Conservation (phyloP, 768 basidiomycete genomes). For the Lentinus tigrinus region DNA sequence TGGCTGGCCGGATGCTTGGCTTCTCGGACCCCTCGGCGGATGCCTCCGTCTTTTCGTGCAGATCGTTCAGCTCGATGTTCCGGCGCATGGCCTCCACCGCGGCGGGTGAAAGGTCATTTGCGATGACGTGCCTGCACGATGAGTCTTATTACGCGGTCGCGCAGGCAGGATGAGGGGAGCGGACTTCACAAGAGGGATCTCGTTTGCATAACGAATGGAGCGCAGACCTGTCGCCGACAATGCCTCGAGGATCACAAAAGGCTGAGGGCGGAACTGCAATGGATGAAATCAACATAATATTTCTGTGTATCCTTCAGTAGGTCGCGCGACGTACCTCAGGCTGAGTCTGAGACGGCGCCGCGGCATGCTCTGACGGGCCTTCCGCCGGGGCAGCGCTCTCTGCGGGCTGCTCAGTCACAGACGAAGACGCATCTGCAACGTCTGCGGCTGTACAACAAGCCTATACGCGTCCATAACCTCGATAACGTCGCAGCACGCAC, state of each 20-base stretch:
- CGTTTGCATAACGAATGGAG: slow-evolving; percentile 95
- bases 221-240: slow-evolving; percentile 95
- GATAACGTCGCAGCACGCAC: slow-evolving; percentile 1
- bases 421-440: neutral
- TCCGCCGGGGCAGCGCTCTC: neutral
- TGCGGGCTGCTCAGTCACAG: neutral
- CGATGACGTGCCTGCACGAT: slow-evolving; percentile 74
- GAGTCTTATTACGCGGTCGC: neutral
- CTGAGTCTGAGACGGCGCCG: neutral
- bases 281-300: slow-evolving; percentile 3
- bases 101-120: slow-evolving; percentile 85
- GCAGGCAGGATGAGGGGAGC: slow-evolving; percentile 17
- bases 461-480: neutral
- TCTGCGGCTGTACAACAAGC: slow-evolving; percentile 3
- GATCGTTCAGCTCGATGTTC: slow-evolving; percentile 81
- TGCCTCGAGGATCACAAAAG: slow-evolving; percentile 84
- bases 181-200: slow-evolving; percentile 89
- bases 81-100: slow-evolving; percentile 84
- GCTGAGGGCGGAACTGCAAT: slow-evolving; percentile 55
- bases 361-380: neutral
- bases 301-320: neutral
- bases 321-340: slow-evolving; percentile 11
- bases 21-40: slow-evolving; percentile 2
- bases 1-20: slow-evolving; percentile 34
- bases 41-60: slow-evolving; percentile 39